These are phyloP conservation scores for Hypomontagnella submonticulosa DNA, from an alignment of 495 filamentous ascomycete genomes.

Conservation along the genomic window DNA sequence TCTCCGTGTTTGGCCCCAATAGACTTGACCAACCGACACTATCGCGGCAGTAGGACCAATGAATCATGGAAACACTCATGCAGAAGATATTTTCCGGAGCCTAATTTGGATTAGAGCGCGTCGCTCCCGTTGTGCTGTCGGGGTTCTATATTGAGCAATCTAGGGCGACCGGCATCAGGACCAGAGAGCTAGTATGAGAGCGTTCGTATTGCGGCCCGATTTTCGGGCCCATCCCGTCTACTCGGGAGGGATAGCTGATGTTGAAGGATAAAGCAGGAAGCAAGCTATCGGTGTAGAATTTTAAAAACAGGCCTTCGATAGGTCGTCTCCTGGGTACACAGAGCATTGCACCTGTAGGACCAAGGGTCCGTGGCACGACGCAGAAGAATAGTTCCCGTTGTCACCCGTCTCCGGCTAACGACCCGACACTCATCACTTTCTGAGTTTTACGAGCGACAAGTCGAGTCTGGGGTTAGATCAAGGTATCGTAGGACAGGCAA, in stretches of 20 bases:
- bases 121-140: constrained; percentile 2
- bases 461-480: constrained; percentile 22
- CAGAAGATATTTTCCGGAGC: neutral
- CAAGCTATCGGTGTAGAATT: constrained; percentile 13
- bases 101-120: neutral
- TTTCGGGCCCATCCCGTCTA: constrained; percentile 16
- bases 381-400: constrained; percentile 16
- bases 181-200: neutral
- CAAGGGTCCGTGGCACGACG: constrained; percentile 30
- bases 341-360: constrained; percentile 22
- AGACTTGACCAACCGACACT: no score
- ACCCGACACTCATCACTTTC: constrained; percentile 18
- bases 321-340: constrained; percentile 6
- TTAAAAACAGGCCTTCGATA: constrained; percentile 4
- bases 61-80: no score
- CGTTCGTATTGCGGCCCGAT: constrained; percentile 3
- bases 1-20: no score
- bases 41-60: no score
- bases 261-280: constrained; percentile 6
- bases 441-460: constrained; percentile 11
- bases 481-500: neutral
- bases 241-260: constrained; percentile 17
- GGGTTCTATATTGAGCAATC: constrained; percentile 18
- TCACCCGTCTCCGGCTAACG: constrained; percentile 29
- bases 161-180: neutral